phyloP scores from a whole-genome alignment of 208 protist species.

The Leishmania guyanensis region DNA sequence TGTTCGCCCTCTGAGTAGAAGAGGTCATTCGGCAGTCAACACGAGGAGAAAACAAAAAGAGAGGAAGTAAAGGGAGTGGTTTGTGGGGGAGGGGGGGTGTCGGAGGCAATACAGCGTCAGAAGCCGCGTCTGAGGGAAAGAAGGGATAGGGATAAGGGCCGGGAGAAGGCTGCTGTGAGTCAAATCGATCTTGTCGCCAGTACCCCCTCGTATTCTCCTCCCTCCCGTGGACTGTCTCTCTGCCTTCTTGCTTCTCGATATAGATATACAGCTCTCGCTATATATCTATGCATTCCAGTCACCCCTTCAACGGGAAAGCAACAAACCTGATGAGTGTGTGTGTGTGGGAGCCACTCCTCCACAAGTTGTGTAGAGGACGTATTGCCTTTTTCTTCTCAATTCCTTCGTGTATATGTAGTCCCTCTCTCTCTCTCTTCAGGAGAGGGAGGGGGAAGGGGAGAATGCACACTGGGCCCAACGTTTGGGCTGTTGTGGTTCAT shows the following conservation, averaged over 20 bases:
- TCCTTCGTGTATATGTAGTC: background rate
- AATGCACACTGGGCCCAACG: background rate
- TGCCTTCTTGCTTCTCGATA: background rate
- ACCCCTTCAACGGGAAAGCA: background rate
- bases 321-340: background rate
- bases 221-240: background rate
- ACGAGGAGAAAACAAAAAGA: background rate
- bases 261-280: background rate
- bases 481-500: too few species aligned
- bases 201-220: background rate
- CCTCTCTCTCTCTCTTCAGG: background rate
- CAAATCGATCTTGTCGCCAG: background rate
- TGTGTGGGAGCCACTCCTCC: background rate
- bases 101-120: background rate
- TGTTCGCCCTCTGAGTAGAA: slow-evolving; percentile 37
- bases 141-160: too few species aligned
- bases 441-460: background rate
- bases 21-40: slow-evolving; percentile 3
- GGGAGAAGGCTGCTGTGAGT: background rate
- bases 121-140: background rate
- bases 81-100: background rate
- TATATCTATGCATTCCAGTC: background rate
- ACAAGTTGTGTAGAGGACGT: background rate
- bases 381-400: background rate
- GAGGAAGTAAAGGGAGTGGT: too few species aligned